These are phyloP conservation scores for Yamadazyma epiphylla DNA, from an alignment of 1,139 yeast genomes.

Conservation along the genomic window DNA sequence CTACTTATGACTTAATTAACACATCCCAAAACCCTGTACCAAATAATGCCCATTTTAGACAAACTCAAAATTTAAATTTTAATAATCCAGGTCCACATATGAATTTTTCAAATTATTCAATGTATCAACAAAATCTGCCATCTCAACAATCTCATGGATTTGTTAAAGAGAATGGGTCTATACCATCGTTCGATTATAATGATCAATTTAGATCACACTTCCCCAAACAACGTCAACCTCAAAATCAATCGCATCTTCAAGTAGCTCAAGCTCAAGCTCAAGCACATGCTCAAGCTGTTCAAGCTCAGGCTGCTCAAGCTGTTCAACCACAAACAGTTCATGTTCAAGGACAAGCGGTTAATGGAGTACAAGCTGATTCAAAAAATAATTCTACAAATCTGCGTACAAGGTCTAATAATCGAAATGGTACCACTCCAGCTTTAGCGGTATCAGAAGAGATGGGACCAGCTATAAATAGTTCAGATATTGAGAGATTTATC, in stretches of 20 bases:
- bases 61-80: conserved; percentile 26
- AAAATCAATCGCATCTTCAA: conserved; percentile 5
- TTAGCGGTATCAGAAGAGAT: conserved; percentile 4
- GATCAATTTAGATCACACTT: conserved; percentile 26
- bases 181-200: conserved; percentile 19
- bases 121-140: conserved; percentile 14
- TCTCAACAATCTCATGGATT: conserved; percentile 9
- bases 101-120: conserved; percentile 13
- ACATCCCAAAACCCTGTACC: conserved; percentile 12
- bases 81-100: conserved; percentile 5
- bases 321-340: conserved; percentile 9
- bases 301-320: conserved; percentile 7
- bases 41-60: conserved; percentile 22
- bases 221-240: conserved; percentile 21
- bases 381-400: conserved; percentile 2
- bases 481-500: conserved; percentile 46
- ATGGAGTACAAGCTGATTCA: conserved; percentile 9
- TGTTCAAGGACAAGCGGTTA: conserved; percentile 11
- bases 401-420: conserved; percentile 5
- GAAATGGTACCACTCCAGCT: conserved; percentile 5
- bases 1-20: conserved; percentile 22
- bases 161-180: conserved; percentile 3
- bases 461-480: conserved; percentile 21
- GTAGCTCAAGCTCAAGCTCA: conserved; percentile 12
- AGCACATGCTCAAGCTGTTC: conserved; percentile 8